phyloP scores from a whole-genome alignment of 2,329 filamentous ascomycete genomes.

The Colletotrichum eremochloae region DNA sequence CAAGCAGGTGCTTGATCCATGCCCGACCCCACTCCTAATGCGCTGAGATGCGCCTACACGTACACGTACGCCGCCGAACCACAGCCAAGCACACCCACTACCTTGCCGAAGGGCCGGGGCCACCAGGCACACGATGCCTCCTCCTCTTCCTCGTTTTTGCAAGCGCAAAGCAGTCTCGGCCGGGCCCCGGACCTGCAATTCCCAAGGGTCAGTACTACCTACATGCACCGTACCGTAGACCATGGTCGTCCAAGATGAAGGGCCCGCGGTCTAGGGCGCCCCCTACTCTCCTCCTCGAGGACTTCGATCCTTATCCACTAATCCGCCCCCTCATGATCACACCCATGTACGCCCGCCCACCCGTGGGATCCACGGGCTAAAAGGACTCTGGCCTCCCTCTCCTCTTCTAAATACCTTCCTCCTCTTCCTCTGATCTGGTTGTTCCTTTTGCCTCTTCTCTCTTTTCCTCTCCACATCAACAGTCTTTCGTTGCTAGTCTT shows the following conservation, averaged over 20 bases:
- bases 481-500: constrained; percentile 43
- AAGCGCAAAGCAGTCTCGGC: constrained; percentile 29
- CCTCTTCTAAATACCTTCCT: constrained; percentile 36
- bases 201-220: constrained; percentile 17
- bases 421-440: constrained; percentile 19
- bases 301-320: constrained; percentile 39
- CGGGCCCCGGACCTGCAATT: constrained; percentile 33
- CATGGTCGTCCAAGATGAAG: constrained; percentile 36
- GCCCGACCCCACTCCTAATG: constrained; percentile 32
- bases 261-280: constrained; percentile 34
- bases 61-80: constrained; percentile 5
- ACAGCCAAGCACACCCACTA: neutral
- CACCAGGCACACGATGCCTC: constrained; percentile 2
- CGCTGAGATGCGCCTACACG: constrained; percentile 25
- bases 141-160: neutral
- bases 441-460: constrained; percentile 14
- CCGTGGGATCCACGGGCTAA: constrained; percentile 33
- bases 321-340: constrained; percentile 21
- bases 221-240: neutral
- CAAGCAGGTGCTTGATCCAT: constrained; percentile 38
- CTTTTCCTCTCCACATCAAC: constrained; percentile 30
- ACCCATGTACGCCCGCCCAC: constrained; percentile 23
- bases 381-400: constrained; percentile 38
- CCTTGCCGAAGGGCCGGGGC: neutral
- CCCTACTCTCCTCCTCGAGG: constrained; percentile 23